Conservation (phyloP, 306 rosid genomes). For the Senna tora region DNA sequence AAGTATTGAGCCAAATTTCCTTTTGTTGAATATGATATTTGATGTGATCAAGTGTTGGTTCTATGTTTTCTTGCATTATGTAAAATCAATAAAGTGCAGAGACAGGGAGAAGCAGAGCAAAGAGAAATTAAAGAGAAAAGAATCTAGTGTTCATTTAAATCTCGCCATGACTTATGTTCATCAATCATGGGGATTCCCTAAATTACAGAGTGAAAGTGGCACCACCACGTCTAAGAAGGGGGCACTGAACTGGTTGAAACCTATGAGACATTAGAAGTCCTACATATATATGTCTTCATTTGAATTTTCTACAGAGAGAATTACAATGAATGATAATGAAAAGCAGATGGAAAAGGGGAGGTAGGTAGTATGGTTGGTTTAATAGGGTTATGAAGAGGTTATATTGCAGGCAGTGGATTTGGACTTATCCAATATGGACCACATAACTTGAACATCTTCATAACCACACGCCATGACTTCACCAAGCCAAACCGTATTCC, state of each 20-base stretch:
- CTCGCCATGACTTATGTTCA: conserved; percentile 61
- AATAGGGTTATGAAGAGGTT: conserved; percentile 51
- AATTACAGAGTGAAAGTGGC: conserved; percentile 34
- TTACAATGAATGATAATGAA: too few species aligned
- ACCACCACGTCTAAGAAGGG: conserved; percentile 37
- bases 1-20: too few species aligned
- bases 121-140: too few species aligned
- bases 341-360: too few species aligned
- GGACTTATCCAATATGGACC: conserved; percentile 95
- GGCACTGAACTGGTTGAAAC: conserved; percentile 30
- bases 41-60: too few species aligned
- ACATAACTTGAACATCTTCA: conserved; percentile 97
- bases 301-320: conserved; percentile 46
- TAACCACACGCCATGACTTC: conserved; percentile 96
- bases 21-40: too few species aligned
- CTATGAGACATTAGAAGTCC: conserved; percentile 34
- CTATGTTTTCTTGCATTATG: too few species aligned
- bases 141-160: conserved; percentile 45
- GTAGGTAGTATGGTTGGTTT: conserved; percentile 32
- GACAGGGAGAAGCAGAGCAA: background rate
- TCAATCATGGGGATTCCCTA: conserved; percentile 69
- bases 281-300: conserved; percentile 9
- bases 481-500: too few species aligned
- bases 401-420: conserved; percentile 64
- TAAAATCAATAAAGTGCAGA: background rate